Evolutionary conservation across 2,329 filamentous ascomycete genomes (phyloP).

Genomic region (Fonsecaea monophora): DNA sequence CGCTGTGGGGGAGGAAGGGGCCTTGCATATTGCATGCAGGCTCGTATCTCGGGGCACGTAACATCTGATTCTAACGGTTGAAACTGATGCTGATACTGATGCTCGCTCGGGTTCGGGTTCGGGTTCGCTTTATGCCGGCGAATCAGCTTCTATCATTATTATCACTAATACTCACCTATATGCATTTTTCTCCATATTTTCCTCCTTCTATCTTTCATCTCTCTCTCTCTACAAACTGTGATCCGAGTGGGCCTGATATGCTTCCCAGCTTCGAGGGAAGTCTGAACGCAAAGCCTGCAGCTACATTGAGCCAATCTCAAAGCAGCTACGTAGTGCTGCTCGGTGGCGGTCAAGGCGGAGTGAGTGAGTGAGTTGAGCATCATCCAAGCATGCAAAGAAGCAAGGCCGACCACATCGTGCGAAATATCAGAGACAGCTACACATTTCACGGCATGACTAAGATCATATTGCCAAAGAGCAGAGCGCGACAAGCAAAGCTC

Average conservation of each 20-base stretch:
- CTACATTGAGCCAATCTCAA: too few relatives aligned
- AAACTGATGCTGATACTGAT: too few relatives aligned
- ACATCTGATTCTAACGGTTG: too few relatives aligned
- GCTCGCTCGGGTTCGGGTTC: background rate
- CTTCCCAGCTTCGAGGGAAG: background rate
- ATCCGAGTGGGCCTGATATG: background rate
- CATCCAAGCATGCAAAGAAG: background rate
- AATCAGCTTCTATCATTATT: background rate
- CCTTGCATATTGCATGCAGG: too few relatives aligned
- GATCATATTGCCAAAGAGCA: background rate
- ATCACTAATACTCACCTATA: background rate
- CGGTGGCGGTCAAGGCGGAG: too few relatives aligned
- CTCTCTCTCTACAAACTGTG: background rate
- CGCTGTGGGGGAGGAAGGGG: too few relatives aligned
- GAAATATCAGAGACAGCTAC: background rate
- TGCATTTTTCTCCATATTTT: too few relatives aligned
- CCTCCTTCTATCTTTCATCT: background rate
- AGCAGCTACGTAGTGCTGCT: too few relatives aligned
- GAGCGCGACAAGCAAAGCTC: background rate
- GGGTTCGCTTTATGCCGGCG: background rate
- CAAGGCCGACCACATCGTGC: background rate
- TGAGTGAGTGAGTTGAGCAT: too few relatives aligned
- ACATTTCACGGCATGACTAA: background rate
- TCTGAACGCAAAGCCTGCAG: too few relatives aligned
- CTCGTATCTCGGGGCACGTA: too few relatives aligned